phyloP scores from a whole-genome alignment of 2,329 filamentous ascomycete genomes.

The Aspergillus ruber region DNA sequence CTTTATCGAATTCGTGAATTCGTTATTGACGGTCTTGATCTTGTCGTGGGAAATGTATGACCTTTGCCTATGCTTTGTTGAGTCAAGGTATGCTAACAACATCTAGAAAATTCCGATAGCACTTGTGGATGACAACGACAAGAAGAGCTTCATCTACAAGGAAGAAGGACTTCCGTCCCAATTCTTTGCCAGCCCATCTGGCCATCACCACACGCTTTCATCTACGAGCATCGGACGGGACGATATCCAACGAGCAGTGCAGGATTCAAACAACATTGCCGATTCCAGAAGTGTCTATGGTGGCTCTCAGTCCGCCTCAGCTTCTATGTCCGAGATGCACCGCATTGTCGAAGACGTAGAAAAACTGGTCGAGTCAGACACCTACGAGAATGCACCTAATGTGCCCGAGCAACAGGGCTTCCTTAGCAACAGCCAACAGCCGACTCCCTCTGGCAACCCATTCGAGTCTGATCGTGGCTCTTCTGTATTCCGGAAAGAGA shows the following conservation, averaged over 20 bases:
- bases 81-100: constrained; percentile 13
- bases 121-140: constrained; percentile 40
- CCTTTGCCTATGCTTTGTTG: constrained; percentile 1
- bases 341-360: constrained; percentile 35
- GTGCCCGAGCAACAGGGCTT: constrained; percentile 23
- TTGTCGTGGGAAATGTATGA: constrained; percentile 46
- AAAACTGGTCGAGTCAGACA: constrained; percentile 34
- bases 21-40: constrained; percentile 53
- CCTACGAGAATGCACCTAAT: constrained; percentile 28
- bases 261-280: constrained; percentile 16
- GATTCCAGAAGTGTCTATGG: constrained; percentile 29
- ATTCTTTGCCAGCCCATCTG: constrained; percentile 41
- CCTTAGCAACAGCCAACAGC: constrained; percentile 14
- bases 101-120: constrained; percentile 42
- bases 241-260: constrained; percentile 26
- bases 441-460: constrained; percentile 19
- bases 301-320: constrained; percentile 44
- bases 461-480: constrained; percentile 15
- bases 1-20: constrained; percentile 60
- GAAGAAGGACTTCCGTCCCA: constrained; percentile 49
- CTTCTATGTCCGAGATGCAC: constrained; percentile 37
- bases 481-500: constrained; percentile 16
- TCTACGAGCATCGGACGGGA: constrained; percentile 37
- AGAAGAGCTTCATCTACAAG: constrained; percentile 45
- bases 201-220: constrained; percentile 35